phyloP scores from a whole-genome alignment of 345 rosid genomes.

The Anastatica hierochuntica region DNA sequence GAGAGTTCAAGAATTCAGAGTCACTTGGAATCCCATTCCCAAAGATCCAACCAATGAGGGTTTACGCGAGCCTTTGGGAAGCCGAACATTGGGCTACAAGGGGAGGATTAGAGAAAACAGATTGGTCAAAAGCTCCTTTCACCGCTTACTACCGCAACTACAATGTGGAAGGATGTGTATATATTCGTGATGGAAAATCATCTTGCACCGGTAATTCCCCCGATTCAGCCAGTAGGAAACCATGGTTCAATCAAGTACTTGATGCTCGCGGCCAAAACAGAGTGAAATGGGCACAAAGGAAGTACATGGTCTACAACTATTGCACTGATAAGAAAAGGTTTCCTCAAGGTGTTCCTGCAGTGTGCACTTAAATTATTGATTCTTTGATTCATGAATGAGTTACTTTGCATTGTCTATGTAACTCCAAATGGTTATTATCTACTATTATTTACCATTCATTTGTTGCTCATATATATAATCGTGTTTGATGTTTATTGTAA shows the following conservation, averaged over 20 bases:
- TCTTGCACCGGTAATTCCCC: constrained; percentile 22
- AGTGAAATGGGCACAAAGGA: no score
- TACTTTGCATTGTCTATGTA: no score
- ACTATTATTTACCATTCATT: no score
- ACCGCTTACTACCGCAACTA: constrained; percentile 55
- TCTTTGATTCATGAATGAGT: constrained; percentile 8
- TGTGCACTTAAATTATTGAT: constrained; percentile 19
- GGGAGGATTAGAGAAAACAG: no score
- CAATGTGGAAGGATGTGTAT: constrained; percentile 32
- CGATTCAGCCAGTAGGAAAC: not conserved
- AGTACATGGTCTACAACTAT: no score
- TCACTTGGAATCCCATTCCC: constrained; percentile 40
- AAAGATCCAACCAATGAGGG: constrained; percentile 43
- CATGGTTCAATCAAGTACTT: constrained; percentile 22
- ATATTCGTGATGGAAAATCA: constrained; percentile 27
- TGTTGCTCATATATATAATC: no score
- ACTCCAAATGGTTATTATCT: no score
- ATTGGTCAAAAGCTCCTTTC: no score
- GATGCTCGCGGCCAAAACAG: not conserved
- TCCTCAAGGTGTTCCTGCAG: constrained; percentile 24
- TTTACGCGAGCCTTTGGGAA: constrained; percentile 47
- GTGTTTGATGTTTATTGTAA: no score
- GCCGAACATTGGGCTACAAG: constrained; percentile 70
- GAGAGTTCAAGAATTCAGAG: constrained; percentile 47
- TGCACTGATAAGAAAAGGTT: no score